phyloP scores from a whole-genome alignment of 2,329 filamentous ascomycete genomes.

The Cercospora sp. region DNA sequence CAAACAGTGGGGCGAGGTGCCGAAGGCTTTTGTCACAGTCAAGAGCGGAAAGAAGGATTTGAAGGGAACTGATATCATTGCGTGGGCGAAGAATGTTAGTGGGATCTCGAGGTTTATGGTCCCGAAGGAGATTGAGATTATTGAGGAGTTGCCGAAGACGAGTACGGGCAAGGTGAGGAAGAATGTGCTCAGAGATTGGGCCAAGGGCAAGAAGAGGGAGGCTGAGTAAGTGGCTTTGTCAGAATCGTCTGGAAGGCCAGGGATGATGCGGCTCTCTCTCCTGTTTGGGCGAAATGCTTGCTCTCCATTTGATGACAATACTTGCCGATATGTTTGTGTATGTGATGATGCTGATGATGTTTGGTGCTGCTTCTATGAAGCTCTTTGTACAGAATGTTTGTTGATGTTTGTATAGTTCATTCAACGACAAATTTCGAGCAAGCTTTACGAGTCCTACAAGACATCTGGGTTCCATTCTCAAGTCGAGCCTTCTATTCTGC shows the following conservation, averaged over 20 bases:
- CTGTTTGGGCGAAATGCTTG: not conserved
- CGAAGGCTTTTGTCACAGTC: conserved; percentile 87
- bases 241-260: not conserved
- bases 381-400: not conserved
- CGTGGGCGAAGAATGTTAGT: conserved; percentile 80
- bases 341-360: not conserved
- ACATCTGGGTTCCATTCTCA: not conserved
- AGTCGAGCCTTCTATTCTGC: not conserved
- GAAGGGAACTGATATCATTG: conserved; percentile 68
- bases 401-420: not conserved
- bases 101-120: conserved; percentile 91
- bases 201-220: conserved; percentile 52
- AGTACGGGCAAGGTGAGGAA: conserved; percentile 97
- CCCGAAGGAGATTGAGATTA: conserved; percentile 69
- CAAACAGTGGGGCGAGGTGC: conserved; percentile 91
- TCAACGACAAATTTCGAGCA: not conserved
- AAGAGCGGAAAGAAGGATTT: conserved; percentile 59
- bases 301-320: not conserved
- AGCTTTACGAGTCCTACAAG: not conserved
- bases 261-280: not conserved
- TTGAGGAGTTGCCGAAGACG: conserved; percentile 91
- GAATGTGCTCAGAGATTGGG: conserved; percentile 87
- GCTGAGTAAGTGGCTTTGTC: not conserved
- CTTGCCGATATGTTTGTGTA: not conserved
- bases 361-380: not conserved